Percentiles rank a stretch among this genome's conserved stretches.
These are phyloP conservation scores for Fusarium pseudoanthophilum DNA, from an alignment of 2,329 filamentous ascomycete genomes.

Conservation along the genomic window DNA sequence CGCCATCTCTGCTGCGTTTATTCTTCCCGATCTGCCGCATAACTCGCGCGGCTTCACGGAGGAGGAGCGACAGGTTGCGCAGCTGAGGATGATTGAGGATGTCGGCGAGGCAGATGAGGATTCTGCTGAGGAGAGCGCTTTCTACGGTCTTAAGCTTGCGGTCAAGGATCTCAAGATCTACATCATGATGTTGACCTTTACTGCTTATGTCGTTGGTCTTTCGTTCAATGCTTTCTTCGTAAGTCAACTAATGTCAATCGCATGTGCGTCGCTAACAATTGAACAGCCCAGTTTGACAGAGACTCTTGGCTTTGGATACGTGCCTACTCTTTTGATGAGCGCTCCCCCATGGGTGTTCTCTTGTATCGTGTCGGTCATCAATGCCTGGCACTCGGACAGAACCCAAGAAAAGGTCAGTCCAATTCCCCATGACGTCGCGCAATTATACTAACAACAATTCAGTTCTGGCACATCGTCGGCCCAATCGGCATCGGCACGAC, in stretches of 20 bases:
- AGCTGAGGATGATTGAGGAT: conserved; percentile 67
- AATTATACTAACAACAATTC: conserved; percentile 2
- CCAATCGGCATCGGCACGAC: conserved; percentile 64
- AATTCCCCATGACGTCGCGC: neutral
- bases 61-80: conserved; percentile 66
- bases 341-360: conserved; percentile 69
- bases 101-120: conserved; percentile 67
- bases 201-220: conserved; percentile 68
- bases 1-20: conserved; percentile 58
- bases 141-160: conserved; percentile 67
- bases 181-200: conserved; percentile 71
- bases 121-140: conserved; percentile 58
- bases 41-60: conserved; percentile 68
- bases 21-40: conserved; percentile 65
- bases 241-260: neutral
- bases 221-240: conserved; percentile 69
- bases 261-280: neutral
- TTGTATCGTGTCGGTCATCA: conserved; percentile 65
- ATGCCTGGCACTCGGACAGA: conserved; percentile 66
- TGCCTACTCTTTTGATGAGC: conserved; percentile 65
- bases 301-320: conserved; percentile 63
- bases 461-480: conserved; percentile 68
- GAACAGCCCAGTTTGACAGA: conserved; percentile 58
- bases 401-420: conserved; percentile 61
- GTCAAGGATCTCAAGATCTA: conserved; percentile 71